These are phyloP conservation scores for Coprinellus aureogranulatus DNA, from an alignment of 768 basidiomycete species.

Conservation along the genomic window DNA sequence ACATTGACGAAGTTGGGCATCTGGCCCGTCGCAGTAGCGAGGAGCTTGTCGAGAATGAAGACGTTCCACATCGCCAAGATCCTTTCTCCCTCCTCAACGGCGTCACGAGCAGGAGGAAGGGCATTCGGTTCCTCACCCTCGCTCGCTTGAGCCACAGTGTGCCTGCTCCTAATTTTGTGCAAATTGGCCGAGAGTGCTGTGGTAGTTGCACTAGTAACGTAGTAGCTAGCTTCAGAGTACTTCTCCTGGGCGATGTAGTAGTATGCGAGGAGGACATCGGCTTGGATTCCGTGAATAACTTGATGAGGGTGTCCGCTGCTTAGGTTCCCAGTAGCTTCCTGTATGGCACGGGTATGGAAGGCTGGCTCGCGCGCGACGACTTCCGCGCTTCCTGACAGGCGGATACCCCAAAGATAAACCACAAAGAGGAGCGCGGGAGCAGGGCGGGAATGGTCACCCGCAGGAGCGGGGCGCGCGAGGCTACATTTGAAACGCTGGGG, in stretches of 20 bases:
- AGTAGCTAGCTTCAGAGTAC: slow-evolving; percentile 43
- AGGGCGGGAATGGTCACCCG: slow-evolving; percentile 32
- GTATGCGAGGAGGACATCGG: slow-evolving; percentile 52
- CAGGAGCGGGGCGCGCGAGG: slow-evolving; percentile 22
- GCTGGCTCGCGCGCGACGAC: slow-evolving; percentile 27
- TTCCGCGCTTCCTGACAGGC: slow-evolving; percentile 27
- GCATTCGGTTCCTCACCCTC: background rate
- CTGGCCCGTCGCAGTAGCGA: slow-evolving; percentile 27
- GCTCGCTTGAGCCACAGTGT: slow-evolving; percentile 26
- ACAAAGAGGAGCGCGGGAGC: slow-evolving; percentile 36
- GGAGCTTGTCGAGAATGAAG: slow-evolving; percentile 32
- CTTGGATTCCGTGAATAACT: slow-evolving; percentile 50
- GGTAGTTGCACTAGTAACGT: slow-evolving; percentile 38
- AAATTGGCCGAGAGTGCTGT: slow-evolving; percentile 35
- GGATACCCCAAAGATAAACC: slow-evolving; percentile 39
- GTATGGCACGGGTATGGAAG: slow-evolving; percentile 43
- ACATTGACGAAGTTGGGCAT: slow-evolving; percentile 11
- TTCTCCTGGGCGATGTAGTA: slow-evolving; percentile 55
- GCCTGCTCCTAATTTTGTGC: slow-evolving; percentile 29
- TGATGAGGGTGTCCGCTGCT: slow-evolving; percentile 38
- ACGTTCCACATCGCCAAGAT: slow-evolving; percentile 38
- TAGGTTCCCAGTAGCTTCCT: slow-evolving; percentile 35
- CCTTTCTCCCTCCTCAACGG: slow-evolving; percentile 35
- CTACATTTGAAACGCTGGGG: slow-evolving; percentile 42
- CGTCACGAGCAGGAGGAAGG: slow-evolving; percentile 24